Evolutionary conservation across 768 basidiomycete species (phyloP), one percentile per base, ranked within the genome.

Genomic region (Lentinula raphanica): DNA sequence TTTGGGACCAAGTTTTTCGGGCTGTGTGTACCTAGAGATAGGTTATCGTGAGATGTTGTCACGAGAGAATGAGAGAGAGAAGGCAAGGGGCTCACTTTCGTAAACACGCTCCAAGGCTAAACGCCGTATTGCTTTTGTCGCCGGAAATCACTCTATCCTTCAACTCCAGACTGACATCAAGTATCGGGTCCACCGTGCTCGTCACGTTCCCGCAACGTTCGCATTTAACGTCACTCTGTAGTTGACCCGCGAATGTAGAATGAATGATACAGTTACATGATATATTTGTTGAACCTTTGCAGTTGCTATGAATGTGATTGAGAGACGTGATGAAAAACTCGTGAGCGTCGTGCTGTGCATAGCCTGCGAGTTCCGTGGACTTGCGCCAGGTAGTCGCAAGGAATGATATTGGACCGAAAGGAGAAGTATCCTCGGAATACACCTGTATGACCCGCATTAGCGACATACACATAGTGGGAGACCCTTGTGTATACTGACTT

Each of bases 291-390:
- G 84, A 84, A 1, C 89, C 85, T 38, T 87, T 79, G 11, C 87
- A 88, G 36, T 84, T 89, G 19, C 78, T 76, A 68, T 98, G 95
- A 11, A 97, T 89, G 62, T 93, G 89, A 66, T 95, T 94, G 25
- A 98, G 76, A 0, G 86, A 82, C 17, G 87, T 80, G 28, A 92
- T 90, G 69, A 92, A 90, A 67, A 86, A 89, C 69, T 92, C 88
- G 76, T 95, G 93, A 2, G 93, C 92, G 60, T 98, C 95, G 66
- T 96, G 96, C 69, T 98, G 96, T 0, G 92, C 85, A 66, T 98
- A 93, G 2, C 94, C 95, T 4, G 92, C 84, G 27, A 98, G 76
- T 60, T 96, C 93, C 0, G 87, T 72, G 0, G 88, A 86, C 60
- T 79, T 81, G 63, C 79, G 83, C 95, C 94, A 98, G 32, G 88